These are phyloP conservation scores for Metroxylon sagu DNA, from an alignment of 176 grass and related monocot genomes.

Conservation along the genomic window DNA sequence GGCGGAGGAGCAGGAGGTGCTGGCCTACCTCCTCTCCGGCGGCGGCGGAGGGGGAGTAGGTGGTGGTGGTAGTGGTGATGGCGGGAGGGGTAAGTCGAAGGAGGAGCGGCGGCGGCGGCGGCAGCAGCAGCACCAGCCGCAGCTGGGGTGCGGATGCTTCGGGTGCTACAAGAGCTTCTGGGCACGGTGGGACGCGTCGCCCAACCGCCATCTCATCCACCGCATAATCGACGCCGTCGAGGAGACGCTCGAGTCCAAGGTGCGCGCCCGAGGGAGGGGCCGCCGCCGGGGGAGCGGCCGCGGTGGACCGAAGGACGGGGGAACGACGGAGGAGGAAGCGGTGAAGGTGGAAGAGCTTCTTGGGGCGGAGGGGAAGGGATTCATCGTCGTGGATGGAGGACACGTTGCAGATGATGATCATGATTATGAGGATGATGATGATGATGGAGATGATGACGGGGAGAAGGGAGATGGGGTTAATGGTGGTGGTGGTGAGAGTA, in stretches of 20 bases:
- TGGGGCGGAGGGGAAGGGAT: not conserved
- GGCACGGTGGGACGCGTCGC: constrained; percentile 88
- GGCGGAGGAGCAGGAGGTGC: constrained; percentile 67
- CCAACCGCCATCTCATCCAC: constrained; percentile 86
- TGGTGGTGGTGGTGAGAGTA: constrained; percentile 15
- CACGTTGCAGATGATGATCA: constrained; percentile 1
- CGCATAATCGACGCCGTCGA: constrained; percentile 90
- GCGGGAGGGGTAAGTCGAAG: too few relatives aligned
- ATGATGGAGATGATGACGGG: constrained; percentile 2
- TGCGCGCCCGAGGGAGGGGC: not conserved
- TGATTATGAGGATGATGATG: constrained; percentile 13
- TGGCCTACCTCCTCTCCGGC: constrained; percentile 64
- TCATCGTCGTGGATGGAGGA: not conserved
- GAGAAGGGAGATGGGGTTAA: constrained; percentile 2
- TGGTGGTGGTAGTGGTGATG: too few relatives aligned
- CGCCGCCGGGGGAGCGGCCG: constrained; percentile 7
- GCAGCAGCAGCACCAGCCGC: constrained; percentile 32
- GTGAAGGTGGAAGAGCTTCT: not conserved
- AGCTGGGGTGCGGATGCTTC: constrained; percentile 88
- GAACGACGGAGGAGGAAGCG: constrained; percentile 14
- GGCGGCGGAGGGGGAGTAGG: constrained; percentile 2
- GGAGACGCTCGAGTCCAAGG: constrained; percentile 18
- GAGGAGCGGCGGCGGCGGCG: constrained; percentile 6
- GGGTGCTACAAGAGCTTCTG: constrained; percentile 98
- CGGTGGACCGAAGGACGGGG: constrained; percentile 1